Evolutionary conservation across 2,329 filamentous ascomycete genomes (phyloP).

Genomic region (Achaetomium macrosporum): DNA sequence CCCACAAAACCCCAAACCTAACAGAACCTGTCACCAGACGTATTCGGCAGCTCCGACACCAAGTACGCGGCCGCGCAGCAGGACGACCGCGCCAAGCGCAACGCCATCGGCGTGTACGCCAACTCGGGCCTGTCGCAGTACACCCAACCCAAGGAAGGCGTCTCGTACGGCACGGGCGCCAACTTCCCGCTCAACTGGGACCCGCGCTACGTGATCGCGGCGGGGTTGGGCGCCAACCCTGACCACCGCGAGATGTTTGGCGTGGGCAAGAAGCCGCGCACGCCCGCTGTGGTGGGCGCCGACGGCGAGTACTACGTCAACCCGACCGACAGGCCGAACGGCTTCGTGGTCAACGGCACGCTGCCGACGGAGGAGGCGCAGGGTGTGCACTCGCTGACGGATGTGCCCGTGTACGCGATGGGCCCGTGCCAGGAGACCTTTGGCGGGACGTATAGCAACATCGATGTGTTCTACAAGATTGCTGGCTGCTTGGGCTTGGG

Average conservation of each 20-base stretch:
- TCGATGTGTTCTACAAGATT: conserved; percentile 72
- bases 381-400: conserved; percentile 72
- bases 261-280: conserved; percentile 60
- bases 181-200: conserved; percentile 83
- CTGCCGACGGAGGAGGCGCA: conserved; percentile 56
- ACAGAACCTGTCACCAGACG: conserved; percentile 29
- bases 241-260: conserved; percentile 73
- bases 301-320: conserved; percentile 61
- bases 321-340: conserved; percentile 57
- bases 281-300: conserved; percentile 47
- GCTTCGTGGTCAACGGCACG: conserved; percentile 72
- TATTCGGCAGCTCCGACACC: conserved; percentile 77
- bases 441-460: conserved; percentile 62
- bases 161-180: conserved; percentile 65
- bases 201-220: conserved; percentile 73
- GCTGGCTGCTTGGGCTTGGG: conserved; percentile 59
- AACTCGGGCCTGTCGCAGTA: conserved; percentile 73
- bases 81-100: conserved; percentile 65
- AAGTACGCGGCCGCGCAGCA: conserved; percentile 63
- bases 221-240: conserved; percentile 64
- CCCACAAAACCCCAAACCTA: neutral
- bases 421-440: conserved; percentile 76
- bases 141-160: conserved; percentile 49
- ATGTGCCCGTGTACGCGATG: conserved; percentile 57
- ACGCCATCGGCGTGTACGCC: conserved; percentile 67